Evolutionary conservation across 2,329 filamentous ascomycete genomes (phyloP).

Genomic region (Phialophora verrucosa): DNA sequence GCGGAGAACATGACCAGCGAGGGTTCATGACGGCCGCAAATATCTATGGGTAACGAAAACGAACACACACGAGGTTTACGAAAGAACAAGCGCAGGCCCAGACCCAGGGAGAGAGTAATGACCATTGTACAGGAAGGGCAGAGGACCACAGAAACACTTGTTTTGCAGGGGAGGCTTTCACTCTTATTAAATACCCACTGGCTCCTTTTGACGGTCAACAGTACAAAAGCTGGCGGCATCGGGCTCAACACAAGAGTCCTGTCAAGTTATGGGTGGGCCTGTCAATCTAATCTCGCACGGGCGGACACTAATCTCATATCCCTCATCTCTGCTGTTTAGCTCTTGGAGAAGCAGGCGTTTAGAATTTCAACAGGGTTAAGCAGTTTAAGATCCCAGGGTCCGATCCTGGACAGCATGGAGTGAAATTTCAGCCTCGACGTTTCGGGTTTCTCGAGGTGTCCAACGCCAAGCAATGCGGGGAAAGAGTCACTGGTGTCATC

Average conservation of each 20-base stretch:
- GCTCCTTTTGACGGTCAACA: constrained; percentile 13
- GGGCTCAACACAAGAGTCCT: background rate
- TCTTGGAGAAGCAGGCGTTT: background rate
- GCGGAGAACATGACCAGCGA: constrained; percentile 3
- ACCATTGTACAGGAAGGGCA: background rate
- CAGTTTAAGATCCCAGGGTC: background rate
- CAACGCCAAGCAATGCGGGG: background rate
- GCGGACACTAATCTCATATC: background rate
- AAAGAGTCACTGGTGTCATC: background rate
- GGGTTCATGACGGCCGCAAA: constrained; percentile 8
- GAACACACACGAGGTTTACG: constrained; percentile 13
- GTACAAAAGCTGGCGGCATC: constrained; percentile 6
- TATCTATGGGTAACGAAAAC: constrained; percentile 4
- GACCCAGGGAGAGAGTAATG: constrained; percentile 3
- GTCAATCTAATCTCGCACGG: background rate
- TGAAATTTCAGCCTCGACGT: background rate
- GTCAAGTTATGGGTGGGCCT: background rate
- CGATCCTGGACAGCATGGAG: background rate
- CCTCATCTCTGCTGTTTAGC: background rate
- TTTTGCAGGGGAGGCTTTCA: constrained; percentile 1
- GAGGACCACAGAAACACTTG: constrained; percentile 6
- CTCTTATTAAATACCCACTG: constrained; percentile 6
- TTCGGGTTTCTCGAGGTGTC: background rate
- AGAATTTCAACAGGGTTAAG: background rate
- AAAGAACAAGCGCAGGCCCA: background rate